Evolutionary conservation across 495 filamentous ascomycete genomes (phyloP).

Genomic region (Neurospora sp.): DNA sequence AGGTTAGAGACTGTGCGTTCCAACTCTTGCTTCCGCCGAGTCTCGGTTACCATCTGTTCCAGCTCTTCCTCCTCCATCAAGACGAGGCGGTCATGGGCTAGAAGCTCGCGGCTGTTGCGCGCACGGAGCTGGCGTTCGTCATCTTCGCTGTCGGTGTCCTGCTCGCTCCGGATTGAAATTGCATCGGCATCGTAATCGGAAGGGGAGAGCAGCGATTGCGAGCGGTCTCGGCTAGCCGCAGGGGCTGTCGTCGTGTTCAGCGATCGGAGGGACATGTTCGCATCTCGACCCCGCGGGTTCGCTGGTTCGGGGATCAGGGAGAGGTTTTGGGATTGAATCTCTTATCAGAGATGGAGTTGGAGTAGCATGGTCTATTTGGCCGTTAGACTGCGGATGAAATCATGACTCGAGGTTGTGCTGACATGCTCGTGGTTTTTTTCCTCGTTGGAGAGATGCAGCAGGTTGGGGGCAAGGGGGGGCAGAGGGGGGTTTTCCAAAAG

Average conservation of each 20-base stretch:
- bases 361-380: neutral
- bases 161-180: conserved; percentile 55
- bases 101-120: conserved; percentile 60
- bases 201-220: conserved; percentile 47
- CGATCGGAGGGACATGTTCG: conserved; percentile 14
- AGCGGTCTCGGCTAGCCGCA: conserved; percentile 10
- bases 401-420: neutral
- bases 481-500: neutral
- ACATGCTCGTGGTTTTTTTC: neutral
- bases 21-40: conserved; percentile 31
- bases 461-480: neutral
- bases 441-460: neutral
- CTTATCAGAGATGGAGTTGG: neutral
- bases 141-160: conserved; percentile 69
- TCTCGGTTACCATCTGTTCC: conserved; percentile 59
- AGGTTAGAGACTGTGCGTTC: conserved; percentile 38
- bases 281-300: neutral
- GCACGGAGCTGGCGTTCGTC: conserved; percentile 54
- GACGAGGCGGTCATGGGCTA: conserved; percentile 62
- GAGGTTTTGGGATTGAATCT: neutral
- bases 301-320: neutral
- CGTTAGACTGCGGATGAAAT: neutral
- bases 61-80: conserved; percentile 82
- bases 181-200: conserved; percentile 58
- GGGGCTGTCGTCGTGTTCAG: conserved; percentile 14